Evolutionary conservation across 2,329 filamentous ascomycete species (phyloP).

Genomic region (Helotiales sp.): DNA sequence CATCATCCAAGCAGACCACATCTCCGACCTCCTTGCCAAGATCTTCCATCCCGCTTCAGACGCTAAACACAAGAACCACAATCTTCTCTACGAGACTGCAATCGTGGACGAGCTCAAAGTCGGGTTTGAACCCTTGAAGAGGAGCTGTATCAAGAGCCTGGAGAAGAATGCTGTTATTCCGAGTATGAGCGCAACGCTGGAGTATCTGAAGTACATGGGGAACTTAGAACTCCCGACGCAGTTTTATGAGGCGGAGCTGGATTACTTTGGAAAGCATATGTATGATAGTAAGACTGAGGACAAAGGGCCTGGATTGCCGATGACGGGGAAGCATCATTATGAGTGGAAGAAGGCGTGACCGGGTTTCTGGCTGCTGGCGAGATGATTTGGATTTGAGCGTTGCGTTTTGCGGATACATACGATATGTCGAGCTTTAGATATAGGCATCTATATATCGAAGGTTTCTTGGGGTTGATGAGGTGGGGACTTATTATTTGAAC

Average conservation of each 20-base stretch:
- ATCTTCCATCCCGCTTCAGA: constrained; percentile 39
- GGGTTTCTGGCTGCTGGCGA: background rate
- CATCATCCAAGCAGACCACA: constrained; percentile 68
- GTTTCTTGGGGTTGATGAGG: too few relatives aligned
- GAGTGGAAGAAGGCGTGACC: constrained; percentile 54
- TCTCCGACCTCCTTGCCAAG: constrained; percentile 57
- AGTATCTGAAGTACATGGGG: constrained; percentile 66
- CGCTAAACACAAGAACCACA: constrained; percentile 41
- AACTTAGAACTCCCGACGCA: constrained; percentile 62
- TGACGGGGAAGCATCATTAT: constrained; percentile 60
- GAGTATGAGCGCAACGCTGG: constrained; percentile 59
- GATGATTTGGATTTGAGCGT: too few relatives aligned
- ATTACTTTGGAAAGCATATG: constrained; percentile 69
- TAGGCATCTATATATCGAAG: too few relatives aligned
- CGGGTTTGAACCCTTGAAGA: constrained; percentile 52
- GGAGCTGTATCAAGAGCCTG: constrained; percentile 53
- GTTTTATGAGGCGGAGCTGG: constrained; percentile 71
- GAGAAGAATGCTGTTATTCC: constrained; percentile 61
- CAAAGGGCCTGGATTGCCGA: constrained; percentile 49
- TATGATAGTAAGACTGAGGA: constrained; percentile 59
- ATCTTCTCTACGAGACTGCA: constrained; percentile 44
- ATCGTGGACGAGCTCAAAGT: constrained; percentile 55
- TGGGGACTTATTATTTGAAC: too few relatives aligned
- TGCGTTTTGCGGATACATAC: too few relatives aligned
- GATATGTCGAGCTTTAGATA: too few relatives aligned